These are phyloP conservation scores for Lepidium aucheri DNA, from an alignment of 345 rosid genomes.

Conservation along the genomic window DNA sequence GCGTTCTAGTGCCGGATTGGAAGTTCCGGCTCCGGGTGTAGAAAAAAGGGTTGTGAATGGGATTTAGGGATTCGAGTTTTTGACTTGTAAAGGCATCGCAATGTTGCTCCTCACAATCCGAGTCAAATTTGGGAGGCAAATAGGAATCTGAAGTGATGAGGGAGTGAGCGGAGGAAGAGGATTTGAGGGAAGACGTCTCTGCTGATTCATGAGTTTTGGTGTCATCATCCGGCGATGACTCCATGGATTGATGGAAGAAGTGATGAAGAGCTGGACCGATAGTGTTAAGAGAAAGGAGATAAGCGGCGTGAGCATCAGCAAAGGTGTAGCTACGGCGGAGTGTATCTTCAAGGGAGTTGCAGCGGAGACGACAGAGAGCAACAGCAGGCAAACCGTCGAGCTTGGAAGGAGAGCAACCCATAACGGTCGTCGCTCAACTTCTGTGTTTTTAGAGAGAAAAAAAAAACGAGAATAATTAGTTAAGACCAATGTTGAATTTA, in stretches of 20 bases:
- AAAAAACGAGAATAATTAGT: too few relatives aligned
- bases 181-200: conserved; percentile 18
- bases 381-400: conserved; percentile 53
- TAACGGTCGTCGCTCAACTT: conserved; percentile 28
- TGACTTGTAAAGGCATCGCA: not conserved
- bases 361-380: conserved; percentile 53
- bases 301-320: conserved; percentile 48
- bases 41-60: not conserved
- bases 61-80: conserved; percentile 9
- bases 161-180: conserved; percentile 25
- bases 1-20: not conserved
- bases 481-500: too few relatives aligned
- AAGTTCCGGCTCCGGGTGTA: conserved; percentile 20
- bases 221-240: not conserved
- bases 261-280: conserved; percentile 38
- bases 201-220: not conserved
- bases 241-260: conserved; percentile 29
- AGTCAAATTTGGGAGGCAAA: conserved; percentile 42
- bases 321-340: conserved; percentile 47
- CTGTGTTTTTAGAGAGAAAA: too few relatives aligned
- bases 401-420: conserved; percentile 34
- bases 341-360: conserved; percentile 45
- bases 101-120: conserved; percentile 36
- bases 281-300: conserved; percentile 38
- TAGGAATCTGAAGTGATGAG: conserved; percentile 33